Conservation (phyloP, 345 rosid genomes). For the Eucalyptus guilfoylei region DNA sequence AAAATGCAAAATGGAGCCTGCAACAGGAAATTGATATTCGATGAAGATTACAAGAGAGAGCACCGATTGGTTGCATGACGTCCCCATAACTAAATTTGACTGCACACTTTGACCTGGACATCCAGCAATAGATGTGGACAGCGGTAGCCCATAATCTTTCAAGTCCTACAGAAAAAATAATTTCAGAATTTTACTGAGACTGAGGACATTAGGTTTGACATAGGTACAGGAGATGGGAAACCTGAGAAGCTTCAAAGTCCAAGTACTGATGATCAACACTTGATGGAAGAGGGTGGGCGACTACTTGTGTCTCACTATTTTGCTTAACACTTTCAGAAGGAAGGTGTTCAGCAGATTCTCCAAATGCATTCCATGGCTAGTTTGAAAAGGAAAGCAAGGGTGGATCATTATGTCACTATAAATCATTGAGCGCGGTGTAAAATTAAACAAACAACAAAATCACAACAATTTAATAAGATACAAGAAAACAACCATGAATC, state of each 20-base stretch:
- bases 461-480: neutral
- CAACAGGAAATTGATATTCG: neutral
- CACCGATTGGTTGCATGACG: conserved; percentile 17
- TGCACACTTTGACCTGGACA: conserved; percentile 3
- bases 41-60: conserved; percentile 17
- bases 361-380: conserved; percentile 88
- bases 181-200: neutral
- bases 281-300: conserved; percentile 14
- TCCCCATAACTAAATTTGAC: conserved; percentile 10
- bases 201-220: neutral
- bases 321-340: conserved; percentile 20
- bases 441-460: neutral
- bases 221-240: neutral
- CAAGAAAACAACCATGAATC: neutral
- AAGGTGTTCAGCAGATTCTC: conserved; percentile 13
- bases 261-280: conserved; percentile 30
- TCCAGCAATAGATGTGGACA: conserved; percentile 4
- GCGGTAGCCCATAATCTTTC: conserved; percentile 11
- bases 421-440: neutral
- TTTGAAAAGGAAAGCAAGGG: neutral
- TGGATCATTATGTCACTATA: neutral
- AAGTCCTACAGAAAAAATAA: conserved; percentile 20
- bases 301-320: conserved; percentile 13
- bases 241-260: conserved; percentile 28
- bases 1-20: neutral